Base-by-base conservation (phyloP, 176 grass and related monocot species). In the Microstegium vimineum region DNA sequence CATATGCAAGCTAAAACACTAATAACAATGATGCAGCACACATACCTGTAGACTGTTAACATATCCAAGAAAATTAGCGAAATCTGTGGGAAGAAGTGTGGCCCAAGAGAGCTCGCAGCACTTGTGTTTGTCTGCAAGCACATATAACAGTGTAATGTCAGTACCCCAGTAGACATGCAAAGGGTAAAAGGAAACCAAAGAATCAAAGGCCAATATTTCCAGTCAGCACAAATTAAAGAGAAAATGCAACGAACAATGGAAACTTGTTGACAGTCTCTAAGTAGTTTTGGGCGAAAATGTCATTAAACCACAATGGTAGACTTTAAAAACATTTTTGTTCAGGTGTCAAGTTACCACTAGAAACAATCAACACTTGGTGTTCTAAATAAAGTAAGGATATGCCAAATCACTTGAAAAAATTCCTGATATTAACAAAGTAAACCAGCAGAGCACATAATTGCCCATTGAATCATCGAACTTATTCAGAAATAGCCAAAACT, bases 91-190 rank as follows among this genome's bases (percentile, higher is more conserved):
- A 99, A 99, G 77, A 99, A 96, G 79, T 89, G 92, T 75, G 93
- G 87, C 77, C 97, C 97, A 75, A 99, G 97, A 10, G 97, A 91
- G 64, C 66, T 94, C 18, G 97, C 89, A 82, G 81, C 97, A 76
- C 97, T 96, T 32, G 97, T 99, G 78, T 99, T 99, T 92, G 97
- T 99, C 97, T 99, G 89, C 41, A 94, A 89, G 71, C n/a, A 86
- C 14, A 66, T 86, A 73, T 49, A 75, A 70, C 40, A 76, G 74
- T 41, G 74, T 36, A 36, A 78, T 72, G 42, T 77, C 60, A 81
- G 43, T 77, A 66, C 26, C 68, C 77, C 26, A 42, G 15, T 28
- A 81, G 51, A 32, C 25, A 54, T 37, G 43, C 43, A 68, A 35
- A 42, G 6, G 43, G 43, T 1, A 4, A 22, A 63, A 25, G 20